Evolutionary conservation across 768 basidiomycete species (phyloP).

Genomic region (Coprinopsis marcescibilis): DNA sequence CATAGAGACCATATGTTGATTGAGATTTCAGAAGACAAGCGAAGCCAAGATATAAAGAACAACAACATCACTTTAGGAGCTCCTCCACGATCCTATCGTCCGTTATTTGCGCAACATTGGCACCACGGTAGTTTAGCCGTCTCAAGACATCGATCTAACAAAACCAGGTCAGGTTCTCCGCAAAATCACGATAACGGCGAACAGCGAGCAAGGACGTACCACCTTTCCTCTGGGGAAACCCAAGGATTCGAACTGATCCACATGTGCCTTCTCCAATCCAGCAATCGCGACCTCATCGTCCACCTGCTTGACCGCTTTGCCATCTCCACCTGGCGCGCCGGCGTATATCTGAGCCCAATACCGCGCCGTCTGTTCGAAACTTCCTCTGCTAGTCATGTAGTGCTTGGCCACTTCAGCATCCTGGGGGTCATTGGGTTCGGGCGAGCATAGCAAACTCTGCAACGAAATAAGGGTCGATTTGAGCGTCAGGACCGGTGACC

Average conservation of each 20-base stretch:
- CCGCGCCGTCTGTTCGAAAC: constrained; percentile 87
- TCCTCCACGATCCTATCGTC: constrained; percentile 87
- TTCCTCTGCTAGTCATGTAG: constrained; percentile 79
- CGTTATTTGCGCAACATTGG: constrained; percentile 71
- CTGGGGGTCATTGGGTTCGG: constrained; percentile 94
- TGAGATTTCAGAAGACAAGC: background rate
- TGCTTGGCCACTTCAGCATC: constrained; percentile 98
- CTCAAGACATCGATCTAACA: constrained; percentile 81
- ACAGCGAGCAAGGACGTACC: constrained; percentile 43
- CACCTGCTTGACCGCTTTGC: constrained; percentile 24
- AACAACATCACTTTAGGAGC: constrained; percentile 51
- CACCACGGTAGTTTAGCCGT: constrained; percentile 80
- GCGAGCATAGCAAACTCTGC: constrained; percentile 87
- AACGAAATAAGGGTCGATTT: constrained; percentile 95
- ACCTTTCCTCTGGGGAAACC: constrained; percentile 84
- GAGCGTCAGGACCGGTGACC: constrained; percentile 92
- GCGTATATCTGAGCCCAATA: constrained; percentile 96
- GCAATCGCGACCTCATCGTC: constrained; percentile 66
- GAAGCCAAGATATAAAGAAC: constrained; percentile 2
- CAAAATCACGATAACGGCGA: background rate
- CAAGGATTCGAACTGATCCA: constrained; percentile 75
- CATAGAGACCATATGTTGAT: too few species aligned
- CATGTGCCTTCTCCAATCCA: constrained; percentile 77
- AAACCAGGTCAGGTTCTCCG: background rate
- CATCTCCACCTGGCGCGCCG: constrained; percentile 53